phyloP scores from a whole-genome alignment of 441 rosid genomes.

The Populus hybrid region DNA sequence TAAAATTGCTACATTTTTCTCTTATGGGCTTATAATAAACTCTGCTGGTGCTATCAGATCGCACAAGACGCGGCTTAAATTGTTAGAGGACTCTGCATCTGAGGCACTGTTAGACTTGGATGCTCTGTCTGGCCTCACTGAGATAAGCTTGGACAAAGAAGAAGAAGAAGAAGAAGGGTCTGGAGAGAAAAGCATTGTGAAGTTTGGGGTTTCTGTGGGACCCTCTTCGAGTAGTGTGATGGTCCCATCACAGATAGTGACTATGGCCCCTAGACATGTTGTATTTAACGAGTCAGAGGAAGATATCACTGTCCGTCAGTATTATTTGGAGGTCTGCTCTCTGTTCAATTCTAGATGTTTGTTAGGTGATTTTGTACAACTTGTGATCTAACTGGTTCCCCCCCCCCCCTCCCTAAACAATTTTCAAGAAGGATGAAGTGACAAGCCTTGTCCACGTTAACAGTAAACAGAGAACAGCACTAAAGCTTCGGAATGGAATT shows the following conservation, averaged over 20 bases:
- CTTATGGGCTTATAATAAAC: slow-evolving; percentile 23
- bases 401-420: slow-evolving; percentile 5
- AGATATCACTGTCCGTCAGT: slow-evolving; percentile 70
- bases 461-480: slow-evolving; percentile 53
- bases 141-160: slow-evolving; percentile 63
- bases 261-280: slow-evolving; percentile 76
- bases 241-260: slow-evolving; percentile 66
- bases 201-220: slow-evolving; percentile 77
- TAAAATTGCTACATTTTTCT: slow-evolving; percentile 3
- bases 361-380: slow-evolving; percentile 18
- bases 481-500: slow-evolving; percentile 57
- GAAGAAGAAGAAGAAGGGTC: slow-evolving; percentile 30
- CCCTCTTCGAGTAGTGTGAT: slow-evolving; percentile 47
- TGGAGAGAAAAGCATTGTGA: slow-evolving; percentile 53
- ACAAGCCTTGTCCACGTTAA: slow-evolving; percentile 46
- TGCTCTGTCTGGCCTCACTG: slow-evolving; percentile 89
- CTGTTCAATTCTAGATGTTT: slow-evolving; percentile 12
- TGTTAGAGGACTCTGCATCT: slow-evolving; percentile 52
- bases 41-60: slow-evolving; percentile 47
- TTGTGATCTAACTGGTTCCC: slow-evolving; percentile 20
- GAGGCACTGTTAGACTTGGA: slow-evolving; percentile 75
- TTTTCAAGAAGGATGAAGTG: slow-evolving; percentile 59
- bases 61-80: slow-evolving; percentile 52
- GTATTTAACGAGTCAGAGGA: slow-evolving; percentile 71
- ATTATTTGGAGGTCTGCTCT: slow-evolving; percentile 71